phyloP scores from a whole-genome alignment of 2,329 filamentous ascomycete species.

The Scedosporium minutisporum region DNA sequence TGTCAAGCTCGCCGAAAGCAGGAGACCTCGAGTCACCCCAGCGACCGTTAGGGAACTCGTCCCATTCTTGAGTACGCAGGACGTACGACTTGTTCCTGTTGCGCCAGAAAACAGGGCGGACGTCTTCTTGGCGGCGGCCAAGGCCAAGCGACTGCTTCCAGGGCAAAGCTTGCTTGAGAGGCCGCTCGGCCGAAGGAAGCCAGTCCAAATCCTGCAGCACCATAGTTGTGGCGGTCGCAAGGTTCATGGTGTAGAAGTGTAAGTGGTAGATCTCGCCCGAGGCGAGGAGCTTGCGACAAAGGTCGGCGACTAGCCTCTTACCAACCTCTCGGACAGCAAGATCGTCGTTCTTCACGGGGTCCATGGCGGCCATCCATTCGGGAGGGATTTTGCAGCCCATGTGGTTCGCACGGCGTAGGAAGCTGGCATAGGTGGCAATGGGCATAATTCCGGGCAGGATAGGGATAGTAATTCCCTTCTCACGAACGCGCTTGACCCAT shows the following conservation, averaged over 20 bases:
- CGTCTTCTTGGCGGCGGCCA: constrained; percentile 83
- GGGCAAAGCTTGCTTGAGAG: constrained; percentile 69
- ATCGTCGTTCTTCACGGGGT: constrained; percentile 95
- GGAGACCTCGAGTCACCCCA: constrained; percentile 97
- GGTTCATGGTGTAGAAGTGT: constrained; percentile 99
- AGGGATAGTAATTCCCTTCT: constrained; percentile 70
- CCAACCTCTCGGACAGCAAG: constrained; percentile 83
- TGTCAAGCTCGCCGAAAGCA: constrained; percentile 89
- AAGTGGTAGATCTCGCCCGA: constrained; percentile 70
- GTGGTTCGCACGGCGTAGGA: constrained; percentile 81
- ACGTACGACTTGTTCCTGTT: constrained; percentile 96
- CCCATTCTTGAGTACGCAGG: constrained; percentile 93
- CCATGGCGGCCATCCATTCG: constrained; percentile 70
- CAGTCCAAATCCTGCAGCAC: constrained; percentile 83
- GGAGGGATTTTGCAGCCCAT: constrained; percentile 78
- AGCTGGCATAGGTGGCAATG: constrained; percentile 90
- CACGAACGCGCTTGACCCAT: constrained; percentile 82
- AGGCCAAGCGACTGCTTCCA: constrained; percentile 93
- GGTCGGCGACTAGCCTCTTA: constrained; percentile 73
- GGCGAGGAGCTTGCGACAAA: constrained; percentile 79
- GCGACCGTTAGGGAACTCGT: constrained; percentile 96
- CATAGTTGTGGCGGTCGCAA: constrained; percentile 88
- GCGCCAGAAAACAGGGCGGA: constrained; percentile 97
- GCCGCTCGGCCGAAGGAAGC: constrained; percentile 66
- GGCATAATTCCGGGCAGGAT: constrained; percentile 81